These are phyloP conservation scores for Saccharomycopsis malanga DNA, from an alignment of 805 yeast species.

Conservation along the genomic window DNA sequence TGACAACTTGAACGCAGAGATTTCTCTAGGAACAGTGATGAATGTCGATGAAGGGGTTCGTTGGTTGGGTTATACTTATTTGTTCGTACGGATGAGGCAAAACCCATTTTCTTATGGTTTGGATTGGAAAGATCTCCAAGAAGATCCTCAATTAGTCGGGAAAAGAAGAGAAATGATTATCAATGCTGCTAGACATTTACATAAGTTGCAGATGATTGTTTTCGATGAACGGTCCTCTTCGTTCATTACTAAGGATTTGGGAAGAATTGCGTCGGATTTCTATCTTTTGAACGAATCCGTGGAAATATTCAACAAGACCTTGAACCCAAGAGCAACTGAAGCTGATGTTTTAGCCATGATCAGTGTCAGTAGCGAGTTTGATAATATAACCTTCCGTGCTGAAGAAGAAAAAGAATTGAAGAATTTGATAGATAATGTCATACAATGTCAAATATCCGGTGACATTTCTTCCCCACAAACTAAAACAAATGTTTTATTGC, in stretches of 20 bases:
- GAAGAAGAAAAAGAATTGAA: slow-evolving; percentile 79
- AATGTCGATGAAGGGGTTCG: slow-evolving; percentile 89
- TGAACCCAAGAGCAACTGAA: slow-evolving; percentile 80
- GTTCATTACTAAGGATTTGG: slow-evolving; percentile 79
- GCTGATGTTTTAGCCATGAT: slow-evolving; percentile 87
- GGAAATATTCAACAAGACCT: slow-evolving; percentile 80
- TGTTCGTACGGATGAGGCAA: slow-evolving; percentile 89
- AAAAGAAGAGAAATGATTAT: slow-evolving; percentile 70
- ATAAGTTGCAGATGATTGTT: slow-evolving; percentile 84
- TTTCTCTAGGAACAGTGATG: slow-evolving; percentile 91
- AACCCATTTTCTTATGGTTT: slow-evolving; percentile 92
- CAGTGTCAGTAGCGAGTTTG: slow-evolving; percentile 91
- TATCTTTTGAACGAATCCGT: slow-evolving; percentile 78
- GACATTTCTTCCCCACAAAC: slow-evolving; percentile 70
- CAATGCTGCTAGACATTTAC: slow-evolving; percentile 77
- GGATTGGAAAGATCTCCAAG: slow-evolving; percentile 75
- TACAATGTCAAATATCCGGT: slow-evolving; percentile 80
- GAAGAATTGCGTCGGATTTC: slow-evolving; percentile 91
- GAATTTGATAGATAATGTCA: slow-evolving; percentile 46
- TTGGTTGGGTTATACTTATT: slow-evolving; percentile 97
- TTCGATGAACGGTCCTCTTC: slow-evolving; percentile 80
- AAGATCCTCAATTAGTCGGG: slow-evolving; percentile 73
- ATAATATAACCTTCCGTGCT: slow-evolving; percentile 77
- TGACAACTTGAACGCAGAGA: slow-evolving; percentile 94
- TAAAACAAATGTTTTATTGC: slow-evolving; percentile 80